Percentiles rank a stretch among this genome's conserved stretches.
phyloP scores from a whole-genome alignment of 2,329 filamentous ascomycete species.

The Pseudocercospora macadamiae region DNA sequence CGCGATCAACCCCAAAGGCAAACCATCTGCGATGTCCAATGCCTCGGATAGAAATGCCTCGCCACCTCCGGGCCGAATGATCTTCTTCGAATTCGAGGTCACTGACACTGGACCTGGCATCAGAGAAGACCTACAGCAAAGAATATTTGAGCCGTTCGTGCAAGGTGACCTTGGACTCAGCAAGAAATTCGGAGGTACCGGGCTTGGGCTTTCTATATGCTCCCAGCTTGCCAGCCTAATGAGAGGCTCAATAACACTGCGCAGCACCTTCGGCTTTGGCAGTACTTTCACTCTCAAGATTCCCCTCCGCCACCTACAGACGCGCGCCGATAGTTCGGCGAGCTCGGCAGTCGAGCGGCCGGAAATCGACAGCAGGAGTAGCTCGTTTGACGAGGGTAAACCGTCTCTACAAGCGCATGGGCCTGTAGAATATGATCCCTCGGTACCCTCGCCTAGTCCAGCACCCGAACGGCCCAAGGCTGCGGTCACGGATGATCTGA shows the following conservation, averaged over 20 bases:
- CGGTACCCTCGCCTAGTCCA: slow-evolving; percentile 12
- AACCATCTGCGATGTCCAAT: slow-evolving; percentile 32
- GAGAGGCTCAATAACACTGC: slow-evolving; percentile 74
- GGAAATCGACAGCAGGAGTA: slow-evolving; percentile 16
- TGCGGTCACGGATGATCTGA: slow-evolving; percentile 41
- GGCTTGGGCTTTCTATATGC: slow-evolving; percentile 85
- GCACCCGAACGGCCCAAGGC: slow-evolving; percentile 29
- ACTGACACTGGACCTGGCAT: slow-evolving; percentile 88
- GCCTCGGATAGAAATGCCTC: slow-evolving; percentile 34
- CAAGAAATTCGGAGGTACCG: slow-evolving; percentile 88
- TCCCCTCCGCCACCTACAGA: slow-evolving; percentile 75
- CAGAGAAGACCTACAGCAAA: slow-evolving; percentile 72
- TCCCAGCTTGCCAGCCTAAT: slow-evolving; percentile 82
- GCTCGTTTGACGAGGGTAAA: slow-evolving; percentile 22
- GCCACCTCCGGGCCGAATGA: slow-evolving; percentile 64
- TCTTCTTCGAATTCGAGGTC: slow-evolving; percentile 84
- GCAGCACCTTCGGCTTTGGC: slow-evolving; percentile 72
- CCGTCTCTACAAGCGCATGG: slow-evolving; percentile 16
- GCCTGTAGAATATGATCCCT: slow-evolving; percentile 23
- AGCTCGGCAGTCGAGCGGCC: slow-evolving; percentile 37
- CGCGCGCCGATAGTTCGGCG: slow-evolving; percentile 60
- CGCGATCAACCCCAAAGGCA: slow-evolving; percentile 48
- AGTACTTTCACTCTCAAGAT: slow-evolving; percentile 83
- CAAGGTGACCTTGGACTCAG: slow-evolving; percentile 88
- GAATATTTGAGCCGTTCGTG: slow-evolving; percentile 92